Percentiles rank a stretch among this genome's conserved stretches.
Conservation (phyloP, 257 asterid species). For the Henckelia pumila region DNA sequence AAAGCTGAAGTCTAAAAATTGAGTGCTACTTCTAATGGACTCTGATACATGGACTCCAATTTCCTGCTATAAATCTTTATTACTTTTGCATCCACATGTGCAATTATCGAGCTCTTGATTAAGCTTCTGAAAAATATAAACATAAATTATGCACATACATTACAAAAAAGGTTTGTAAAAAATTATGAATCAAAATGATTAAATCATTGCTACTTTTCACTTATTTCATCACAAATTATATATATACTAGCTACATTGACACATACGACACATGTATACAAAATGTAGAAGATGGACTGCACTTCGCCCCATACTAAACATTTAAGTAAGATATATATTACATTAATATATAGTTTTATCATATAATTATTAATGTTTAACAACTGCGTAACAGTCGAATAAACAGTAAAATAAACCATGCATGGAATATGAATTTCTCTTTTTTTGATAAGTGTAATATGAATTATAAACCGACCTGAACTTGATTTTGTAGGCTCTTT, state of each 20-base stretch:
- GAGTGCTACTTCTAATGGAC: not conserved
- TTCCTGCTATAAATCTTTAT: constrained; percentile 24
- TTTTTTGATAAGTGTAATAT: too few relatives aligned
- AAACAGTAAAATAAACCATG: too few relatives aligned
- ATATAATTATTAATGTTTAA: too few relatives aligned
- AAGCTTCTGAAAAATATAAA: constrained; percentile 46
- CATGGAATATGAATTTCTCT: too few relatives aligned
- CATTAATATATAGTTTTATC: too few relatives aligned
- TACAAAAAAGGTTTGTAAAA: not conserved
- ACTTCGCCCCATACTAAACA: too few relatives aligned
- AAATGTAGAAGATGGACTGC: not conserved
- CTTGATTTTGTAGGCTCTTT: constrained; percentile 64
- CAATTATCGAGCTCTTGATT: constrained; percentile 66
- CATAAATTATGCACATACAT: not conserved
- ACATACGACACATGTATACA: too few relatives aligned
- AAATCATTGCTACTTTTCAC: too few relatives aligned
- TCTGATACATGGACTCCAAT: not conserved
- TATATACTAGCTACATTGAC: too few relatives aligned
- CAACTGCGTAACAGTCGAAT: too few relatives aligned
- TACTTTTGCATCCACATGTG: constrained; percentile 64
- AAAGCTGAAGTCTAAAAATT: not conserved
- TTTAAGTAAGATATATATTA: too few relatives aligned
- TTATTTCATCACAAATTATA: too few relatives aligned
- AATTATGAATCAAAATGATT: not conserved
- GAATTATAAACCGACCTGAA: constrained; percentile 50